These are phyloP conservation scores for Candida pseudoviswanathii DNA, from an alignment of 1,139 yeast genomes.

Conservation along the genomic window DNA sequence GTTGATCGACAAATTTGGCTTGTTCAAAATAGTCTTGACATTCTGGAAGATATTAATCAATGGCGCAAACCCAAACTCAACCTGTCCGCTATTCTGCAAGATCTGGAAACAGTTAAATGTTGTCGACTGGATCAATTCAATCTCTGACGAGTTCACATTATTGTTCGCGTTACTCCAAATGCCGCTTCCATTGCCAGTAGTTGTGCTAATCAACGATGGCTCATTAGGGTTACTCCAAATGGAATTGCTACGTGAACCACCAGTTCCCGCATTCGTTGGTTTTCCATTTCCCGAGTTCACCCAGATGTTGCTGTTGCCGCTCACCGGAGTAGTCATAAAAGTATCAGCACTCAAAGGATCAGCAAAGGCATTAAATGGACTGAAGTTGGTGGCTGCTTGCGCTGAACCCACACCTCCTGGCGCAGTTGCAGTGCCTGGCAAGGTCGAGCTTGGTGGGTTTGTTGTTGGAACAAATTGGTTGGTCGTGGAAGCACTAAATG, in stretches of 20 bases:
- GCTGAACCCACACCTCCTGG: not conserved
- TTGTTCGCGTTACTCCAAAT: constrained; percentile 15
- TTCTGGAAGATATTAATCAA: constrained; percentile 35
- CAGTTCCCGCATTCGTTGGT: constrained; percentile 5
- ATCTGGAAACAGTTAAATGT: constrained; percentile 39
- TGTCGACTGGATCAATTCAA: constrained; percentile 19
- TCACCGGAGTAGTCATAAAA: constrained; percentile 9
- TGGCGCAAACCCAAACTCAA: constrained; percentile 44
- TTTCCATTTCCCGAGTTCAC: constrained; percentile 16
- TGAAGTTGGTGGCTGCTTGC: constrained; percentile 9
- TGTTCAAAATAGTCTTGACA: constrained; percentile 30
- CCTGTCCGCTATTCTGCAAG: constrained; percentile 32
- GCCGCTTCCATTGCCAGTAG: constrained; percentile 8
- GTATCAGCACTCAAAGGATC: constrained; percentile 14
- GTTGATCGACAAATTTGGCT: constrained; percentile 35
- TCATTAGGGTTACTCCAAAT: constrained; percentile 30
- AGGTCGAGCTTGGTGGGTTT: constrained; percentile 6
- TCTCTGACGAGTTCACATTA: constrained; percentile 5
- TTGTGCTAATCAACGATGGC: constrained; percentile 5
- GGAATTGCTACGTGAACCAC: constrained; percentile 26
- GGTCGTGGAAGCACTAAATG: not conserved
- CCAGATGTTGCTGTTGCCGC: constrained; percentile 23
- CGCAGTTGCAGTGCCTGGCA: constrained; percentile 4
- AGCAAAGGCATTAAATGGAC: constrained; percentile 17
- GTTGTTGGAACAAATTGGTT: not conserved